These are phyloP conservation scores for Ceratobasidium sp. DNA, from an alignment of 1,284 basidiomycete species.

Conservation along the genomic window DNA sequence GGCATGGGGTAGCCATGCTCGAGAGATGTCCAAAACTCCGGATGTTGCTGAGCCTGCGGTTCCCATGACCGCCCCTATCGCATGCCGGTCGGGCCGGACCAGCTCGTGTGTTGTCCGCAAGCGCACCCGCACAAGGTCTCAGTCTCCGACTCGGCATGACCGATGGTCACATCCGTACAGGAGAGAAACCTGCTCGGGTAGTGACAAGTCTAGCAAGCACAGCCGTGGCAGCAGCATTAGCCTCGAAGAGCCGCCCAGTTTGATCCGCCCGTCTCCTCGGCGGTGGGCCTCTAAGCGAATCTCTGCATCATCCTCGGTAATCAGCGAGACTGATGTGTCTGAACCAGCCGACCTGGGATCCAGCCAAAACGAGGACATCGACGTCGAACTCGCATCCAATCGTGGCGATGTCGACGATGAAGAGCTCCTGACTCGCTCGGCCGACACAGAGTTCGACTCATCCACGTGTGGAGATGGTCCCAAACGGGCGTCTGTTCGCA, in stretches of 20 bases:
- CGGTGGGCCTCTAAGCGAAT: conserved; percentile 22
- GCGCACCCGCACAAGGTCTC: conserved; percentile 27
- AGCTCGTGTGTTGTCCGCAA: conserved; percentile 3
- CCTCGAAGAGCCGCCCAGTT: not conserved
- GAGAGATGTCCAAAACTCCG: not conserved
- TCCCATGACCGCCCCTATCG: conserved; percentile 9
- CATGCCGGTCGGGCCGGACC: not conserved
- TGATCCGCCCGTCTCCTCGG: conserved; percentile 2
- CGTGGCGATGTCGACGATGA: conserved; percentile 33
- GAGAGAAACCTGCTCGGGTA: conserved; percentile 10
- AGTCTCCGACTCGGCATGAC: conserved; percentile 15
- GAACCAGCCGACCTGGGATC: conserved; percentile 23
- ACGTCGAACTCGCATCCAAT: conserved; percentile 31
- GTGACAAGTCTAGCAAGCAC: conserved; percentile 23
- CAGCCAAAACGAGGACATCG: conserved; percentile 22
- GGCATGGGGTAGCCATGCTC: conserved; percentile 1
- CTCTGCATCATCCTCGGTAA: conserved; percentile 14
- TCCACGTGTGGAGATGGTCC: conserved; percentile 29
- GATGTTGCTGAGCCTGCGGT: not conserved
- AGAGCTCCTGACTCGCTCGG: conserved; percentile 26
- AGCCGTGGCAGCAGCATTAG: conserved; percentile 22
- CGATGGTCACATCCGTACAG: conserved; percentile 30
- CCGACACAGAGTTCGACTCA: conserved; percentile 28
- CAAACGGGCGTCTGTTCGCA: conserved; percentile 11
- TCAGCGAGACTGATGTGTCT: conserved; percentile 24